Evolutionary conservation across 139 green algal genomes (phyloP).

Genomic region (Gonium pectorale): DNA sequence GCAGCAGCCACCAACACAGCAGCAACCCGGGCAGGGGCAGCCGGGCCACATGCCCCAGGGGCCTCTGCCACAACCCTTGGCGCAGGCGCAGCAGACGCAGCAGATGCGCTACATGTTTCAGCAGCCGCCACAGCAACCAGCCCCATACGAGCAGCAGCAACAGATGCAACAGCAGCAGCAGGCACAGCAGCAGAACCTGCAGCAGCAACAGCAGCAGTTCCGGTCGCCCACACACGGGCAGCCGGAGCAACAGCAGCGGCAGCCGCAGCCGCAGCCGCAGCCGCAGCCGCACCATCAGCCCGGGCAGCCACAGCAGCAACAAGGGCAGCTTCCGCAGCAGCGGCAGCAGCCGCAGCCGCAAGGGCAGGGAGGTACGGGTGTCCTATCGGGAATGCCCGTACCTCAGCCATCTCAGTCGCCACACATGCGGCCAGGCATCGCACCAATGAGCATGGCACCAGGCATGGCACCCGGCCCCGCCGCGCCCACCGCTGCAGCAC

Average conservation of each 20-base stretch:
- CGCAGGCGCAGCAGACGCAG: not conserved
- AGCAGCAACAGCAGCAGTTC: slow-evolving; percentile 1
- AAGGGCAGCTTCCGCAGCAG: not conserved
- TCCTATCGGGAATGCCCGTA: too few species aligned
- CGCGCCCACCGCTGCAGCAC: too few species aligned
- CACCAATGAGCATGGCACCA: too few species aligned
- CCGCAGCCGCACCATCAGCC: not conserved
- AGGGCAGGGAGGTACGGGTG: too few species aligned
- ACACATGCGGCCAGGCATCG: too few species aligned
- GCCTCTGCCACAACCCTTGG: not conserved
- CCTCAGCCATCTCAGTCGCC: too few species aligned
- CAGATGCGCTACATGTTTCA: not conserved
- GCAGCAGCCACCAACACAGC: not conserved
- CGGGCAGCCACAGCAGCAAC: slow-evolving; percentile 10
- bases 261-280: not conserved
- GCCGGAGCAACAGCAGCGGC: not conserved
- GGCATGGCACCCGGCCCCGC: too few species aligned
- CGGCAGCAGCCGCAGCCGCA: not conserved
- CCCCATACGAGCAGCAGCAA: not conserved
- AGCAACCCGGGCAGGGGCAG: not conserved
- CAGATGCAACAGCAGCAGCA: not conserved
- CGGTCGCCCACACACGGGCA: too few species aligned
- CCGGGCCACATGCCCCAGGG: not conserved
- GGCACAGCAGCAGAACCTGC: slow-evolving; percentile 8
- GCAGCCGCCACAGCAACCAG: not conserved